phyloP scores from a whole-genome alignment of 2,329 filamentous ascomycete species.

The Sclerotinia spermophila region DNA sequence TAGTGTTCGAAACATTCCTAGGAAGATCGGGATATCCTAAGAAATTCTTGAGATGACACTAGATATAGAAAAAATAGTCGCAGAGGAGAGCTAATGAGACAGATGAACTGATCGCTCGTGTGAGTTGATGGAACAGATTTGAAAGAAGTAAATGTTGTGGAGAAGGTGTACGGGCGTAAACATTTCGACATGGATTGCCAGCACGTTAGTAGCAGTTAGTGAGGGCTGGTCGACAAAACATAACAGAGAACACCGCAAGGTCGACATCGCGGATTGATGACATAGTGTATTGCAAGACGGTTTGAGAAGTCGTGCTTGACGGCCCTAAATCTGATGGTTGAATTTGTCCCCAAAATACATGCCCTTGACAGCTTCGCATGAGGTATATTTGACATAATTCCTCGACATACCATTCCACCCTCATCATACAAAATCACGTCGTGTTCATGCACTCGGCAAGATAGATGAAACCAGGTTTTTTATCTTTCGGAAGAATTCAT shows the following conservation, averaged over 20 bases:
- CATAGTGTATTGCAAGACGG: background rate
- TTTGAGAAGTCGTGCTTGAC: background rate
- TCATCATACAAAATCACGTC: conserved; percentile 14
- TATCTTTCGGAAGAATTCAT: conserved; percentile 14
- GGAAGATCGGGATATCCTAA: background rate
- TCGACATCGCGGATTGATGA: too few relatives aligned
- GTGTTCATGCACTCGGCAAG: conserved; percentile 10
- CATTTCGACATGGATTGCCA: background rate
- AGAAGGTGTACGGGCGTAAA: background rate
- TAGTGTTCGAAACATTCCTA: background rate
- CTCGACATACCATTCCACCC: conserved; percentile 1
- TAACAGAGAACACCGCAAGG: background rate
- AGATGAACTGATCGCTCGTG: background rate
- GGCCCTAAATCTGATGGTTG: background rate
- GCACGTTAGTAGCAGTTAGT: background rate
- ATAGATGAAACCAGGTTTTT: background rate
- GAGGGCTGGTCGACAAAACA: background rate
- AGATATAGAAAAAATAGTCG: background rate
- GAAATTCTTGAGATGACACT: background rate
- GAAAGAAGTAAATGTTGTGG: background rate
- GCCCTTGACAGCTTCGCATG: background rate
- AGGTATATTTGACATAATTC: background rate
- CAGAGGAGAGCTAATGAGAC: background rate
- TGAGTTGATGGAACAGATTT: background rate
- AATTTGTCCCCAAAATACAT: background rate